Base-by-base conservation (phyloP, 2,329 filamentous ascomycete genomes). In the Coniochaeta sp. region DNA sequence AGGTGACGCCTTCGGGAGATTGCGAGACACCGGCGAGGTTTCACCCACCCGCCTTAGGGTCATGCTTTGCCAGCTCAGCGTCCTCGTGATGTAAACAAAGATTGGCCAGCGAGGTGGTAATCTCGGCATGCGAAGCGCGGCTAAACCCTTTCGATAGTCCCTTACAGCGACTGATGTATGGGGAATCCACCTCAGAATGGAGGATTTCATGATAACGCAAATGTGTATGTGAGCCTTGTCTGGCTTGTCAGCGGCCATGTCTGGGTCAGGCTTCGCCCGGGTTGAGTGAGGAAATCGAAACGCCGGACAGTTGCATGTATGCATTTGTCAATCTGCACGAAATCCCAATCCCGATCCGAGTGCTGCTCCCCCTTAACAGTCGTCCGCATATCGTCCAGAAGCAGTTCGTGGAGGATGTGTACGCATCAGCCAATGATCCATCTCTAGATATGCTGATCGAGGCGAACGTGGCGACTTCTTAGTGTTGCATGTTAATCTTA, bases 21-120 rank as follows among this genome's bases (percentile, higher is more conserved):
- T 47, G 33, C 47, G 60, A 52, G 6, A 33, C 33, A 19, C n/a
- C 17, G 24, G 54, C 36, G 9, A 50, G 31, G 34, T 26, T 26
- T 34, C 57, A n/a, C 57, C 56, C 34, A 16, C 59, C 52, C 36
- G 44, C 44, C 58, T 61, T 58, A 52, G 40, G 58, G 36, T 34
- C 47, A 58, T 52, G 28, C 38, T 55, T 56, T 63, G 62, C 61
- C 62, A 63, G 60, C 62, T 63, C 62, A 61, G 58, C 60, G 57
- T 47, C 40, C 34, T 24, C 57, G 17, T 31, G 54, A 17, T 40
- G 3, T 22, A n/a, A 34, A 2, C 36, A 34, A 36, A 61, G 50
- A 60, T 60, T 62, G 52, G 57, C 33, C 24, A 26, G 28, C 31
- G 19, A 31, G 40, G 31, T 24, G 28, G 54, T 55, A 50, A 47